A percentile compares a stretch with the other conserved stretches of the same genome.
These are phyloP conservation scores for Torulaspora delbrueckii DNA, from an alignment of 805 yeast genomes.

Conservation along the genomic window DNA sequence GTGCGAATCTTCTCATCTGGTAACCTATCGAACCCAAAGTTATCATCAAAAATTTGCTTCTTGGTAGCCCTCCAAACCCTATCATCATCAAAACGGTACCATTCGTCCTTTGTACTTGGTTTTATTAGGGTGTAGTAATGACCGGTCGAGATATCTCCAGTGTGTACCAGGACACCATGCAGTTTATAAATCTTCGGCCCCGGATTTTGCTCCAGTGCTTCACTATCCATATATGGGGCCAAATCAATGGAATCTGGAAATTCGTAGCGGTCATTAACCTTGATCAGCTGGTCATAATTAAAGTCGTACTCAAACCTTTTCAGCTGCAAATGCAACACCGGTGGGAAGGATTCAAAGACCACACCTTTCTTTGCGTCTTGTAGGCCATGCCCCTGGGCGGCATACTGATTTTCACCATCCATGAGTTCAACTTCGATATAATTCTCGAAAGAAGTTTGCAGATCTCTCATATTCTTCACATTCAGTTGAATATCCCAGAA, in stretches of 20 bases:
- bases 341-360: constrained; percentile 83
- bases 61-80: constrained; percentile 83
- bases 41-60: constrained; percentile 83
- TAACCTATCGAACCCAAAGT: constrained; percentile 74
- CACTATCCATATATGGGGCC: constrained; percentile 66
- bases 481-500: constrained; percentile 98
- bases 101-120: constrained; percentile 61
- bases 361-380: constrained; percentile 98
- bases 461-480: constrained; percentile 72
- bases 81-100: constrained; percentile 96
- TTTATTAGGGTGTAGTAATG: constrained; percentile 93
- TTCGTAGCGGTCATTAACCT: constrained; percentile 88
- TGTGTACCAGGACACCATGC: constrained; percentile 93
- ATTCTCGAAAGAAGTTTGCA: constrained; percentile 73
- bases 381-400: constrained; percentile 81
- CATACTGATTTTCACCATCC: constrained; percentile 93
- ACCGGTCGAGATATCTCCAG: constrained; percentile 93
- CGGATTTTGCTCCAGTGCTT: constrained; percentile 30
- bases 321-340: constrained; percentile 86
- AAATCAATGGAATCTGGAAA: constrained; percentile 81
- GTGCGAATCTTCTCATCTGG: constrained; percentile 45
- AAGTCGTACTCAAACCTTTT: constrained; percentile 94
- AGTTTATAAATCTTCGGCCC: constrained; percentile 74
- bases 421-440: constrained; percentile 85
- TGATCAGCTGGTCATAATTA: constrained; percentile 78